phyloP scores from a whole-genome alignment of 495 filamentous ascomycete species.

The Podospora fimiseda region DNA sequence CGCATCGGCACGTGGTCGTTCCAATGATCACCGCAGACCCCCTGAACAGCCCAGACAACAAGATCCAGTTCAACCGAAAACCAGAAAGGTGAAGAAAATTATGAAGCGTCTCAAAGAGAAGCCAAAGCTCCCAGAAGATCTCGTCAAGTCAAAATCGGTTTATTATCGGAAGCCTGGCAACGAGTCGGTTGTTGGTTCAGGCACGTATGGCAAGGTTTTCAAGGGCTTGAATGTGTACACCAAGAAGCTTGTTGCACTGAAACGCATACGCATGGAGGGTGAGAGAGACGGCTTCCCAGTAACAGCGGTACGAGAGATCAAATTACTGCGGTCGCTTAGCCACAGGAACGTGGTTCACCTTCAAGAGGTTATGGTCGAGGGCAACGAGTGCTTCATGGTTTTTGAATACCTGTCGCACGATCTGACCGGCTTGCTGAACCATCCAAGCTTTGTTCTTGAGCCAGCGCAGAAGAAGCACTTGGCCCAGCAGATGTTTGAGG shows the following conservation, averaged over 20 bases:
- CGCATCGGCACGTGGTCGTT: constrained; percentile 47
- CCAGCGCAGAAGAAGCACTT: constrained; percentile 88
- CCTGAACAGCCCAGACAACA: constrained; percentile 30
- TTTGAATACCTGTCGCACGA: constrained; percentile 99
- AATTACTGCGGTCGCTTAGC: constrained; percentile 87
- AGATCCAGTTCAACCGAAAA: constrained; percentile 43
- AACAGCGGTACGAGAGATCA: constrained; percentile 94
- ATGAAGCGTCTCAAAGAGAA: constrained; percentile 65
- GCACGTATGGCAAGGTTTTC: constrained; percentile 96
- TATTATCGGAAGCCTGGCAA: constrained; percentile 91
- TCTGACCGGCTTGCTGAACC: constrained; percentile 65
- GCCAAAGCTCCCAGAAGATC: constrained; percentile 62
- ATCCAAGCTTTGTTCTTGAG: constrained; percentile 85
- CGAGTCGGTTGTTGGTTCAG: constrained; percentile 88
- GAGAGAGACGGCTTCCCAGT: constrained; percentile 97
- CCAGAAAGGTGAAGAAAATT: constrained; percentile 57
- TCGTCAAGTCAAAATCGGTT: constrained; percentile 72
- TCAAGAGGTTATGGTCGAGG: constrained; percentile 95
- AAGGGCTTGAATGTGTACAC: constrained; percentile 97
- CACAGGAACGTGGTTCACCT: constrained; percentile 84
- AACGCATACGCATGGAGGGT: constrained; percentile 83
- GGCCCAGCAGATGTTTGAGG: constrained; percentile 88
- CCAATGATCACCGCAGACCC: constrained; percentile 39
- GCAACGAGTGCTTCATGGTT: constrained; percentile 99
- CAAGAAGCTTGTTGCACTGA: constrained; percentile 81